Evolutionary conservation across 192 early-diverging fungal species (phyloP), one percentile per base, ranked within the genome.

Genomic region (Entomortierella chlamydospora): DNA sequence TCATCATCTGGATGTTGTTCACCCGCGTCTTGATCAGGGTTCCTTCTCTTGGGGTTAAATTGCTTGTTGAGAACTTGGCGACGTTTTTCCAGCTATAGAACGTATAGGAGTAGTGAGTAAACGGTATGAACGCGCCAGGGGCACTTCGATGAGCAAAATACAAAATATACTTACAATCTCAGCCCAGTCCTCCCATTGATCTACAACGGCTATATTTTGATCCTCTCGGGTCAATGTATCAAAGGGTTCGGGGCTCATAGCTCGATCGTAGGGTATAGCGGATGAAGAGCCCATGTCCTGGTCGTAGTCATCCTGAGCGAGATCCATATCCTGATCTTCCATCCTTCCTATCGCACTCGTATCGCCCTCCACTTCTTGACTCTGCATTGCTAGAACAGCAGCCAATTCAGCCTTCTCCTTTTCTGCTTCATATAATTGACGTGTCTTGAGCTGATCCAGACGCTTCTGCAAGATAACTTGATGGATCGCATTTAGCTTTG

Each of bases 401-500:
- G 84, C 88, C 10, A 88, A 52, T 55, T 87, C 86, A 26, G 85
- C 77, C 59, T 85, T 84, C 8, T 86, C 86, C 43, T 83, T 86
- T n/a, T 81, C 70, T n/a, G 84, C 88, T 37, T 91, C 88, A 3
- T 82, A 61, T 54, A 81, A 59, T 57, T 91, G 89, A 61, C 87
- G 83, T 39, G 84, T 81, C 7, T 87, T 86, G 51, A 97, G 76
- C 60, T 93, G 90, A 54, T 92, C 87, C 22, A 95, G 66, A 5
- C 96, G 89, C 25, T 91, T 90, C 45, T 86, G 76, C 8, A 98
- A 74, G 31, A 97, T 84, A 39, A 83, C 84, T 60, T 88, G 83
- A 82, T 98, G 95, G 90, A 97, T 97, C 54, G 90, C 88, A 29
- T 86, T 85, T 33, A 92, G 72, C 54, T 87, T 88, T 2, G 92